A percentile compares a stretch with the other conserved stretches of the same genome.
Conservation (phyloP, 139 green algal species). For the Chlamydomonas incerta region DNA sequence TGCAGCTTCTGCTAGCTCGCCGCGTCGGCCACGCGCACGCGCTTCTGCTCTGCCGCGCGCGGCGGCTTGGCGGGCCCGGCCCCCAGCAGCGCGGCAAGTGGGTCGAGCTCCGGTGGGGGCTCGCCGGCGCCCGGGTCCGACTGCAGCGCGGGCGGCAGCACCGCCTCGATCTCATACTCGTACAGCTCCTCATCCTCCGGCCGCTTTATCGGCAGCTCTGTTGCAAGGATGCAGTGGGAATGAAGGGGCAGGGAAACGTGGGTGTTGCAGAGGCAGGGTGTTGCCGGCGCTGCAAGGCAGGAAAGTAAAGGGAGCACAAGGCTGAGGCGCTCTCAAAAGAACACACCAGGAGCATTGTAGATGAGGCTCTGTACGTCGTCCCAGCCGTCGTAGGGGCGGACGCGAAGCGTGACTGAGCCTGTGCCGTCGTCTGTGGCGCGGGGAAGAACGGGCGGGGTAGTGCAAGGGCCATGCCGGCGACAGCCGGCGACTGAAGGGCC, state of each 20-base stretch:
- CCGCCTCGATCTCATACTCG: conserved; percentile 1
- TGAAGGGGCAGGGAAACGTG: no score
- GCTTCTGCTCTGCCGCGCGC: neutral
- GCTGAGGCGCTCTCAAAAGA: no score
- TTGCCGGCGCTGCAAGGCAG: no score
- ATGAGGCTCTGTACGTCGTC: neutral
- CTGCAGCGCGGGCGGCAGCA: conserved; percentile 23
- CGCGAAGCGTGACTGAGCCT: neutral
- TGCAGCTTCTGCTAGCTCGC: conserved; percentile 22
- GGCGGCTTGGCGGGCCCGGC: neutral
- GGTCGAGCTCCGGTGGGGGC: no score
- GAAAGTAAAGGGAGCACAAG: no score
- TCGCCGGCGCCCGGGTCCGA: neutral
- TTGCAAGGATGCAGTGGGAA: no score
- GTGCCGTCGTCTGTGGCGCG: neutral
- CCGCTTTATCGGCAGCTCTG: neutral
- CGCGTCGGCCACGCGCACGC: neutral
- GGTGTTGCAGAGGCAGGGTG: no score
- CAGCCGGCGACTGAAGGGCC: no score
- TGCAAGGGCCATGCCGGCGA: neutral
- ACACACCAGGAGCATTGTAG: neutral
- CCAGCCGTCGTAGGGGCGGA: neutral
- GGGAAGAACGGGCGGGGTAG: neutral
- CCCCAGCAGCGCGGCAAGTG: neutral
- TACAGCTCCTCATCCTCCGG: neutral